Evolutionary conservation across 2,329 filamentous ascomycete species (phyloP), one percentile per base, ranked within the genome.

Genomic region (Verticillium dahliae): DNA sequence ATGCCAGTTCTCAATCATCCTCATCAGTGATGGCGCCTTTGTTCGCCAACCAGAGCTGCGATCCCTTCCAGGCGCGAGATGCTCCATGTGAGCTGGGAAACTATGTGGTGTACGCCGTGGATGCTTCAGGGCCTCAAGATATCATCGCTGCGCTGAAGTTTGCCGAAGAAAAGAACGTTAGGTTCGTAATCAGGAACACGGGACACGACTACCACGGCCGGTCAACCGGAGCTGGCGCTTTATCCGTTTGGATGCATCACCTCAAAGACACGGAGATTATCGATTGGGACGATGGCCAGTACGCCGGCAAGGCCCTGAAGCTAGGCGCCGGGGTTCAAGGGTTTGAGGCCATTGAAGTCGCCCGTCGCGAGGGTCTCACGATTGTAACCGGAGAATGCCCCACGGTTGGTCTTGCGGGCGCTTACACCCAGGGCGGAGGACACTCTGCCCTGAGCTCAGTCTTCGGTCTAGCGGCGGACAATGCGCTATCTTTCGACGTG

Each of bases 371-470:
- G 0, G 61, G 63, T 6, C 59, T 64, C 13, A 61, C 55, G 10
- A 34, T 64, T 11, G 63, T 64, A 59, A 52, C 45, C 18, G 45
- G 45, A 22, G 45, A 52, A 52, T 82, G 78, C 64, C 72, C 78
- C 1, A 82, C 80, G 0, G 84, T 88, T 4, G 85, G 85, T 1
- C 65, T 85, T 6, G 80, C 81, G 0, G 86, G 86, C n/a, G 85
- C 85, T 1, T 89, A 82, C 65, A 80, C 75, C 1, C 83, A 85
- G 68, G 85, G 84, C 4, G 86, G 84, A 10, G 86, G 87, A 0
- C 84, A 87, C 67, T 80, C 78, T 1, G 74, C 79, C 0, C 73
- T 89, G 1, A 76, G 75, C 35, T 81, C 81, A 1, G 73, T 68
- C 13, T 83, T 81, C 56, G 87, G 87, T 6, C 74, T 90, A 0